Conservation (phyloP, 2,329 filamentous ascomycete species). For the Microdochium paspali region DNA sequence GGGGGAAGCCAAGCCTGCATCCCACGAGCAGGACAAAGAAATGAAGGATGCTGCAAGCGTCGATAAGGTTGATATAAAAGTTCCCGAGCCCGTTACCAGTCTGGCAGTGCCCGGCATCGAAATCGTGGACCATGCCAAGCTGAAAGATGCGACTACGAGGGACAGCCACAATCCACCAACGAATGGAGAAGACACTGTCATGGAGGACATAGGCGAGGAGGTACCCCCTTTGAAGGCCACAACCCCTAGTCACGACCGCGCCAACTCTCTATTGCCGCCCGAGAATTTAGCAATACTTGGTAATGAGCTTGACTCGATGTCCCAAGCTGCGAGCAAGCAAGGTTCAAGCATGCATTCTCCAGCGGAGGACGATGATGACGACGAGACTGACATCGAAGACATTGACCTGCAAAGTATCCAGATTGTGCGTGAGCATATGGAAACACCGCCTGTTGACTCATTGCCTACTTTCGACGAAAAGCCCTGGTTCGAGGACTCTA, state of each 20-base stretch:
- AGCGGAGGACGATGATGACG: constrained; percentile 37
- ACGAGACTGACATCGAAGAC: constrained; percentile 46
- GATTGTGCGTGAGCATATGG: constrained; percentile 38
- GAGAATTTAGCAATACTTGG: constrained; percentile 10
- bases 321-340: constrained; percentile 14
- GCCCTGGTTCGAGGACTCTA: constrained; percentile 37
- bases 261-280: constrained; percentile 6
- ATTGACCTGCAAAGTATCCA: constrained; percentile 40
- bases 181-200: constrained; percentile 21
- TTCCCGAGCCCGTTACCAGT: neutral
- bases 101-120: neutral
- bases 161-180: constrained; percentile 10
- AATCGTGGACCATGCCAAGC: neutral
- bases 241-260: constrained; percentile 7
- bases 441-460: constrained; percentile 44
- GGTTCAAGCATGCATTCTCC: constrained; percentile 37
- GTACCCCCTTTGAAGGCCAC: constrained; percentile 6
- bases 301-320: constrained; percentile 17
- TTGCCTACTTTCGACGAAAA: constrained; percentile 36
- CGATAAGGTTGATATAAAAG: neutral
- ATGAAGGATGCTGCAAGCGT: constrained; percentile 1
- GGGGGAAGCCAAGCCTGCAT: neutral
- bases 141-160: neutral
- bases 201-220: constrained; percentile 22
- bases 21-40: constrained; percentile 15